Base-by-base conservation (phyloP, 78 protist species). In the Mastigamoeba balamuthi region DNA sequence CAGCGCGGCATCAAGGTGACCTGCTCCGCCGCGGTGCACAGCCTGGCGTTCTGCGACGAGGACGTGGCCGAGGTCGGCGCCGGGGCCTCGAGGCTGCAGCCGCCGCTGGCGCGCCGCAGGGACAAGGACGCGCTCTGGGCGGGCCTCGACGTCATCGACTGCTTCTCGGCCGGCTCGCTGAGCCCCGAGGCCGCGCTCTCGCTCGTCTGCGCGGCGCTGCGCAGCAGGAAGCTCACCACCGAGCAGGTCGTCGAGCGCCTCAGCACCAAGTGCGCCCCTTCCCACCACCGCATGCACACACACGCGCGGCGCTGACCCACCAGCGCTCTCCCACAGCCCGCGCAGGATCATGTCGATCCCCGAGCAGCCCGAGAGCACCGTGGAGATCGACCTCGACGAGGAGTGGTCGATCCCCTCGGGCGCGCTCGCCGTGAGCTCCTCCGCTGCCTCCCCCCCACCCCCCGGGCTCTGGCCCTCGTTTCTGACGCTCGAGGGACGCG, bases 131-230 rank as follows among this genome's bases (percentile, higher is more conserved):
- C 83, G 0, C 83, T 89, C 41, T 89, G 93, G 93, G 88, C 78
- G 10, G 78, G 77, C 67, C 78, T 88, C 27, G 81, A 75, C 40
- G 74, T 76, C 66, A 84, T 88, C 69, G 93, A 88, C 74, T 73
- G 76, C 79, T 84, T 88, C 67, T 82, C 84, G 39, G 85, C 91
- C n/a, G 91, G 91, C 64, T 81, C 69, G 85, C 91, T 87, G 30
- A 87, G 91, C 42, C 77, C 81, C 4, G 81, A 78, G 69, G 58
- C 81, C 10, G 67, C 77, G 17, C 78, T 90, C 23, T 85, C 94
- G 48, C 78, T 85, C 30, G 78, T 86, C 74, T 78, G 82, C 30
- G 66, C 77, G 5, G 91, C 88, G 28, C 85, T 84, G 8, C 74
- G 64, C 71, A 74, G 74, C 44, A 87, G 86, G 58, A 58, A 77